Conservation (phyloP, 306 rosid genomes). For the Geum urbanum region DNA sequence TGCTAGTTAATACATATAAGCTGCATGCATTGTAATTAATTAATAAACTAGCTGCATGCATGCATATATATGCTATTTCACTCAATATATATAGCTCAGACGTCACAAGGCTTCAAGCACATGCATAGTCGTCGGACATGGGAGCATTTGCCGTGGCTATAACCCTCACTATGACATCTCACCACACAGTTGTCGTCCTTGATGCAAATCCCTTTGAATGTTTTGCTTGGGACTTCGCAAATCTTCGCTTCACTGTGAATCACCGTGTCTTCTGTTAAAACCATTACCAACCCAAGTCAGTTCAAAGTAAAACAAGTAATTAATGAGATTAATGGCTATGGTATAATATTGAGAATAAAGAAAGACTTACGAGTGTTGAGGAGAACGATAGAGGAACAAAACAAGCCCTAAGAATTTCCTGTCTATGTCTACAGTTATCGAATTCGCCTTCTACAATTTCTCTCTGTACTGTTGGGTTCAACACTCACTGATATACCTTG, state of each 20-base stretch:
- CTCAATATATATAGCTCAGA: neutral
- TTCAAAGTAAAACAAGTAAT: neutral
- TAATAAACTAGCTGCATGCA: no score
- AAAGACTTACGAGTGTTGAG: neutral
- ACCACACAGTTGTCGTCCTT: neutral
- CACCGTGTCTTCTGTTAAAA: neutral
- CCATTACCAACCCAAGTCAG: neutral
- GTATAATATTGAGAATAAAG: slow-evolving; percentile 1
- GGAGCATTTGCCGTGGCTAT: slow-evolving; percentile 6
- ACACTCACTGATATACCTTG: neutral
- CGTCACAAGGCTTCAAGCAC: slow-evolving; percentile 2
- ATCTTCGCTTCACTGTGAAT: neutral
- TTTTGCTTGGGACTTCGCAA: neutral
- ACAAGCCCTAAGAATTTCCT: slow-evolving; percentile 1
- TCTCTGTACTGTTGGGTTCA: neutral
- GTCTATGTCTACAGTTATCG: neutral
- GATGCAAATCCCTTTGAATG: neutral
- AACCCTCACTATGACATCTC: neutral
- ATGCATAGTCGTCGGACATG: neutral
- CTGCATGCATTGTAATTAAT: neutral
- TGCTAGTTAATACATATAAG: no score
- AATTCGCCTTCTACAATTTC: neutral
- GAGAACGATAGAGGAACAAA: slow-evolving; percentile 7
- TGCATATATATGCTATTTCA: no score
- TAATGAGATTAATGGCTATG: neutral